A percentile compares a stretch with the other conserved stretches of the same genome.
Evolutionary conservation across 768 basidiomycete genomes (phyloP).

Genomic region (Symmetrospora coprosmae): DNA sequence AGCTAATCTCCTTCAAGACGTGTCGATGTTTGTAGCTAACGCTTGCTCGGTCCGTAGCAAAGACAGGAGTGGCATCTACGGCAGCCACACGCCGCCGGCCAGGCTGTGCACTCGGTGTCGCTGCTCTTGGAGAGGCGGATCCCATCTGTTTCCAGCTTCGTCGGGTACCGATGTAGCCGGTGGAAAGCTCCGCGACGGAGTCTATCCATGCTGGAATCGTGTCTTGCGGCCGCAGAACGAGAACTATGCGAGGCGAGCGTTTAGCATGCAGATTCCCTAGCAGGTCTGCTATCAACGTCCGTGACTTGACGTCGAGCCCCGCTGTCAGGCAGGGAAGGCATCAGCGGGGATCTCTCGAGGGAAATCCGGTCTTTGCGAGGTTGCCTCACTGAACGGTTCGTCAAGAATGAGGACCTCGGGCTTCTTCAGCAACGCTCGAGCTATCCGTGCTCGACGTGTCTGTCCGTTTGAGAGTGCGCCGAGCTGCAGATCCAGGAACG

Average conservation of each 20-base stretch:
- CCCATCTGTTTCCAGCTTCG: slow-evolving; percentile 20
- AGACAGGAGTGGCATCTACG: too few species aligned
- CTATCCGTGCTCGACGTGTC: slow-evolving; percentile 68
- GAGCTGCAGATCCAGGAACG: slow-evolving; percentile 64
- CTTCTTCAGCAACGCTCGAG: slow-evolving; percentile 54
- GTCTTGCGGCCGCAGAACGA: slow-evolving; percentile 58
- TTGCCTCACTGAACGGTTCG: slow-evolving; percentile 71
- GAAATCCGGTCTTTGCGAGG: too few species aligned
- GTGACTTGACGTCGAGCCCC: slow-evolving; percentile 55
- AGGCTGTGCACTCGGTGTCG: too few species aligned
- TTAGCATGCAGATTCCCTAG: slow-evolving; percentile 46
- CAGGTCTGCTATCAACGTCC: slow-evolving; percentile 47
- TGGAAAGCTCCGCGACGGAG: slow-evolving; percentile 44
- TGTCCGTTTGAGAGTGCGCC: slow-evolving; percentile 84
- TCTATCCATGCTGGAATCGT: slow-evolving; percentile 57
- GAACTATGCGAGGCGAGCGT: slow-evolving; percentile 48
- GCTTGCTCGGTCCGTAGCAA: slow-evolving; percentile 52
- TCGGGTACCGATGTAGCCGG: slow-evolving; percentile 46
- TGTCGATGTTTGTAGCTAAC: slow-evolving; percentile 51
- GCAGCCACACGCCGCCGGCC: too few species aligned
- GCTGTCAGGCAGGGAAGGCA: slow-evolving; percentile 45
- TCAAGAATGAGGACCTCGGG: slow-evolving; percentile 73
- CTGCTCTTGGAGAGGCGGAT: too few species aligned
- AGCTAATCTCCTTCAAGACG: slow-evolving; percentile 53
- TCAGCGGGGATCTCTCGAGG: too few species aligned